Base-by-base conservation (phyloP, 257 asterid genomes). In the Henckelia pumila region DNA sequence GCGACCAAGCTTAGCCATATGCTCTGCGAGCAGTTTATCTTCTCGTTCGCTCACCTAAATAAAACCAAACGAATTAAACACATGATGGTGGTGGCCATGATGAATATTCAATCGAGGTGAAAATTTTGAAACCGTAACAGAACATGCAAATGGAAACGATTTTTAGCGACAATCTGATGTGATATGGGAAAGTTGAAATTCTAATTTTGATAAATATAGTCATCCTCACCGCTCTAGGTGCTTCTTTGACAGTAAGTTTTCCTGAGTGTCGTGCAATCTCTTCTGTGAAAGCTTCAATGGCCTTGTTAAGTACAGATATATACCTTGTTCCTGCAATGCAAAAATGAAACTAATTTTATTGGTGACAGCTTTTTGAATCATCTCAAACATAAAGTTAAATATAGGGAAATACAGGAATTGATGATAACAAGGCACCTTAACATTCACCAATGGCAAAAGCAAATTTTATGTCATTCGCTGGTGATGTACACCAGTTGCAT, bases 21-120 rank as follows among this genome's bases (percentile, higher is more conserved):
- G 91, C 56, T 90, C 95, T 1, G 92, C 89, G 32, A 93, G 95
- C 67, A 85, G 66, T 73, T 86, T 93, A 68, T 90, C 97, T 79
- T 93, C 97, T 76, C 97, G 85, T 74, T 93, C 97, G 40, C 99
- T 93, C 91, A 93, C 96, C 99, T 93, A 76, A 60, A 75, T 37
- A 66, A 63, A 69, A 69, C 69, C 61, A 26, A n/a, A 53, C 66
- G 67, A 30, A 64, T 76, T 26, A 66, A 17, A 11, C 11, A n/a
- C 28, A 53, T 9, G 53, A 7, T 11, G 47, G 47, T n/a, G n/a
- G n/a, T 22, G 30, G 23, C 13, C 14, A 4, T 6, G 35, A 37
- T 11, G 7, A 52, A 13, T 10, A 10, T 35, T 35, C 10, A 40
- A 40, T 14, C 30, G 30, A 33, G 23, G 17, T 53, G 2, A 62